phyloP scores from a whole-genome alignment of 192 early-diverging fungal genomes.

The Borealophlyctis nickersoniae region DNA sequence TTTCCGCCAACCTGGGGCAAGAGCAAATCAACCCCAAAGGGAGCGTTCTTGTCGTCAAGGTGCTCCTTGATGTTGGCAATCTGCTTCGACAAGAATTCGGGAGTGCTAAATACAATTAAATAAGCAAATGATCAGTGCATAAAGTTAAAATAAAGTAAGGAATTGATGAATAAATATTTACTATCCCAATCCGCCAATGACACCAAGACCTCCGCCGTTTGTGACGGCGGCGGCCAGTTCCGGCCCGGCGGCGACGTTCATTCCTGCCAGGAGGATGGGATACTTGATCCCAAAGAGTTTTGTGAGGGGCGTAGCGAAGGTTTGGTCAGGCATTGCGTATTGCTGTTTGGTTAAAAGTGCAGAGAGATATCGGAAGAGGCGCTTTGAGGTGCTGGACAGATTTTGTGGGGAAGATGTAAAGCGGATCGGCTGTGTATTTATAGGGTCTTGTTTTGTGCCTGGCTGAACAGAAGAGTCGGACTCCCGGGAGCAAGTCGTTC shows the following conservation, averaged over 20 bases:
- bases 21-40: constrained; percentile 46
- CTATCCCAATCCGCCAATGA: constrained; percentile 41
- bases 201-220: constrained; percentile 46
- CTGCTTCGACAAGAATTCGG: constrained; percentile 31
- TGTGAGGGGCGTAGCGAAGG: constrained; percentile 39
- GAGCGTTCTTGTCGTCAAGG: constrained; percentile 14
- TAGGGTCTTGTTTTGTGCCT: too few relatives aligned
- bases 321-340: too few relatives aligned
- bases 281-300: constrained; percentile 43
- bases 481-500: too few relatives aligned
- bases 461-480: too few relatives aligned
- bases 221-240: constrained; percentile 41
- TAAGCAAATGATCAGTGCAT: neutral
- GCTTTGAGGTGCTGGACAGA: too few relatives aligned
- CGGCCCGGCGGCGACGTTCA: constrained; percentile 39
- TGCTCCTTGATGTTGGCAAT: constrained; percentile 28
- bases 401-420: too few relatives aligned
- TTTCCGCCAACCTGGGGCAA: constrained; percentile 46
- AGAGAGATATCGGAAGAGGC: too few relatives aligned
- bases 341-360: too few relatives aligned
- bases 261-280: constrained; percentile 42
- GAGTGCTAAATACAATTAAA: constrained; percentile 31
- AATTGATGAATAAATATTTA: constrained; percentile 11
- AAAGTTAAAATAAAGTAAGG: too few relatives aligned
- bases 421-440: too few relatives aligned